A percentile compares a stretch with the other conserved stretches of the same genome.
Evolutionary conservation across 1,284 basidiomycete species (phyloP).

Genomic region (Pseudozyma sp.): DNA sequence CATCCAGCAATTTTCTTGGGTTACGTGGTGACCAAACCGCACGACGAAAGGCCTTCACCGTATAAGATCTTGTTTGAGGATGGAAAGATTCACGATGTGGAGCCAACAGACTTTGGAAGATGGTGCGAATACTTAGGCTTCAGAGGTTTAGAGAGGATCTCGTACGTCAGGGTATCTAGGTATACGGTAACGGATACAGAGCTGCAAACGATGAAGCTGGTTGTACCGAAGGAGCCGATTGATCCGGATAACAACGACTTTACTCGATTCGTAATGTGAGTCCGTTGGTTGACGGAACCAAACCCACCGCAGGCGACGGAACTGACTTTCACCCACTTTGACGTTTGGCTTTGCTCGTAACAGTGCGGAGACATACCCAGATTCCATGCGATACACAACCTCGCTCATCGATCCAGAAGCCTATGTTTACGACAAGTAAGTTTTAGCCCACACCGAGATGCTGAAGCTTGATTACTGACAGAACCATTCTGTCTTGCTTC

Average conservation of each 20-base stretch:
- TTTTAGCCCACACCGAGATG: background rate
- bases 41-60: conserved; percentile 79
- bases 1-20: conserved; percentile 83
- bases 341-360: background rate
- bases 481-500: background rate
- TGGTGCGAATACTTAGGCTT: conserved; percentile 68
- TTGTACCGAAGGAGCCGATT: conserved; percentile 50
- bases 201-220: conserved; percentile 65
- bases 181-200: conserved; percentile 66
- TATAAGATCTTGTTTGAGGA: conserved; percentile 79
- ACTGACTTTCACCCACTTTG: background rate
- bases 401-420: conserved; percentile 47
- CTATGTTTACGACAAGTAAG: conserved; percentile 53
- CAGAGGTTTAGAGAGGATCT: conserved; percentile 59
- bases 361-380: conserved; percentile 46
- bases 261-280: conserved; percentile 43
- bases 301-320: background rate
- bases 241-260: conserved; percentile 52
- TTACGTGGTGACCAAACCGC: conserved; percentile 80
- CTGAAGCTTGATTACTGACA: conserved; percentile 7
- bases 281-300: background rate
- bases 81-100: conserved; percentile 70
- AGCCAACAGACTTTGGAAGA: conserved; percentile 69
- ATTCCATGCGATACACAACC: conserved; percentile 39
- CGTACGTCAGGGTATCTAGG: conserved; percentile 62